Evolutionary conservation across 176 grass and related monocot genomes (phyloP).

Genomic region (Eleusine indica): DNA sequence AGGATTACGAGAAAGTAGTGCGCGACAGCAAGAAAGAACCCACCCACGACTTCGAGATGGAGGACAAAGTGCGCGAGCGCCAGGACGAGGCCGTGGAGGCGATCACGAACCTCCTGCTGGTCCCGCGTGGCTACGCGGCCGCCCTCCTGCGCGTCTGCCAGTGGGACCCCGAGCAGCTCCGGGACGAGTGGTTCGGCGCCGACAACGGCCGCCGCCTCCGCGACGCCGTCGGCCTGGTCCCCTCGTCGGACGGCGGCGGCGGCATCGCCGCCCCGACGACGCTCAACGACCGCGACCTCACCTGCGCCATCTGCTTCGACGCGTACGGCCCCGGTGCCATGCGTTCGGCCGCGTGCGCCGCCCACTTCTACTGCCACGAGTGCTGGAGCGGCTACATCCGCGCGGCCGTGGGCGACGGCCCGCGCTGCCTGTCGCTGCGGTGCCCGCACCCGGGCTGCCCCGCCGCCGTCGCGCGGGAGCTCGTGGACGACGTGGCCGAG

Average conservation of each 20-base stretch:
- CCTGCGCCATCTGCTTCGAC: constrained; percentile 47
- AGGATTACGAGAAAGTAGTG: no score
- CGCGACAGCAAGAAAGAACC: no score
- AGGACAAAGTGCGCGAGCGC: constrained; percentile 9
- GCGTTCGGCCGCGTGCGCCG: constrained; percentile 32
- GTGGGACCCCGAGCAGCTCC: constrained; percentile 27
- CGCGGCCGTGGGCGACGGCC: constrained; percentile 44
- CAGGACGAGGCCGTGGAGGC: not conserved
- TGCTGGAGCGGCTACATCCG: constrained; percentile 55
- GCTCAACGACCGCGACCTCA: not conserved
- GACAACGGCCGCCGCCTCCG: constrained; percentile 7
- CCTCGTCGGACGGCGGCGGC: not conserved
- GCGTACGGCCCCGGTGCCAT: not conserved
- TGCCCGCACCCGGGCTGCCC: constrained; percentile 49
- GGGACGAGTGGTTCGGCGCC: constrained; percentile 34
- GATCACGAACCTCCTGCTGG: not conserved
- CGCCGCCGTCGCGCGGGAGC: constrained; percentile 32
- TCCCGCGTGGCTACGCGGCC: constrained; percentile 13
- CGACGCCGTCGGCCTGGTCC: constrained; percentile 22
- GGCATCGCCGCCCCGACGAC: not conserved
- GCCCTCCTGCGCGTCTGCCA: constrained; percentile 26
- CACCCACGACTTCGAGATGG: not conserved
- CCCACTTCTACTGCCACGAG: constrained; percentile 38
- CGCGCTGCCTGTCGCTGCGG: constrained; percentile 45
- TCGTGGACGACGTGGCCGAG: constrained; percentile 21